Conservation (phyloP, 23 red algal species). For the Cyanidioschyzon merolae region DNA sequence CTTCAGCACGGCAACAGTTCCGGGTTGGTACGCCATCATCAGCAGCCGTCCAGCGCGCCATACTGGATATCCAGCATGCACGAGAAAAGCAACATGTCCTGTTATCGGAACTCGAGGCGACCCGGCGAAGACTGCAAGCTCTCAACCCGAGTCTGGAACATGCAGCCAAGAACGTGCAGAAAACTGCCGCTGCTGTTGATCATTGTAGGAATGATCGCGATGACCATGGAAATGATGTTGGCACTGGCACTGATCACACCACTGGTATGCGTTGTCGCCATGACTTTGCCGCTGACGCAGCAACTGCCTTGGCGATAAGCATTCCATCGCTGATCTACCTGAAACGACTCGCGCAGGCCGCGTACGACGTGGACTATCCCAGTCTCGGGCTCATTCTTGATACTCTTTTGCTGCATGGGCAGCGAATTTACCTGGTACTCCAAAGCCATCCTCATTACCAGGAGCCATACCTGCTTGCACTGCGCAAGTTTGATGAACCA, state of each 20-base stretch:
- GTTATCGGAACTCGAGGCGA: slow-evolving; percentile 29
- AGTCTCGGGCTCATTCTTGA: slow-evolving; percentile 43
- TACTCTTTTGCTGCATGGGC: slow-evolving; percentile 51
- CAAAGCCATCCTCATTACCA: slow-evolving; percentile 27
- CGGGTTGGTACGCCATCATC: slow-evolving; percentile 18
- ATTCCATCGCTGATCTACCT: slow-evolving; percentile 22
- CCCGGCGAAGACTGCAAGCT: slow-evolving; percentile 30
- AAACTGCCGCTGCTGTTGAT: too few species aligned
- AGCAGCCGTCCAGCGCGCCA: slow-evolving; percentile 5
- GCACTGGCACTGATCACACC: too few species aligned
- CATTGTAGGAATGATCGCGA: too few species aligned
- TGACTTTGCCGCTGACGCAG: too few species aligned
- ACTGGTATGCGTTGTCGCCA: too few species aligned
- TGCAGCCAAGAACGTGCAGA: too few species aligned
- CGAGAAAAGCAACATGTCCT: too few species aligned
- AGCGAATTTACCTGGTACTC: slow-evolving; percentile 28
- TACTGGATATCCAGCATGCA: not conserved
- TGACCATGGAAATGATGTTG: too few species aligned
- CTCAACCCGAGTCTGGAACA: not conserved
- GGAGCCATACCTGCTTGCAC: slow-evolving; percentile 38
- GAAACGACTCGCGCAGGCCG: slow-evolving; percentile 44
- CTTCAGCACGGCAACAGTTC: not conserved
- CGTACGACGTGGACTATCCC: slow-evolving; percentile 26
- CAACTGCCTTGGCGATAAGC: slow-evolving; percentile 53
- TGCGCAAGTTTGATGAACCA: slow-evolving; percentile 36